Conservation (phyloP, 2,329 filamentous ascomycete genomes). For the Septoria linicola region DNA sequence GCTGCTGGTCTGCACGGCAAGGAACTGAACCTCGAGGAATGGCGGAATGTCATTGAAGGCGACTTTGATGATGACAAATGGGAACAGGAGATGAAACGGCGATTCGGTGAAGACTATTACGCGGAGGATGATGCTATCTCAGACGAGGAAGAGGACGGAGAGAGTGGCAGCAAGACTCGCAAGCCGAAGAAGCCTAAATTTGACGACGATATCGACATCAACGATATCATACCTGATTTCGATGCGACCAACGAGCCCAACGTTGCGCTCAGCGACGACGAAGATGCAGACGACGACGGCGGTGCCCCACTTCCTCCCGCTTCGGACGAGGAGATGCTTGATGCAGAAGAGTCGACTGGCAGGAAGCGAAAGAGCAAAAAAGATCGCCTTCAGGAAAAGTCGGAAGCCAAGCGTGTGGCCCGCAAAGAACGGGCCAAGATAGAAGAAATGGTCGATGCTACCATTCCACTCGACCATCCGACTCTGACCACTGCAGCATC, state of each 20-base stretch:
- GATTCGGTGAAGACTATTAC: constrained; percentile 91
- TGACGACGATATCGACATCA: constrained; percentile 98
- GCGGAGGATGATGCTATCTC: constrained; percentile 58
- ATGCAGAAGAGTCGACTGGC: constrained; percentile 45
- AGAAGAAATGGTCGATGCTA: constrained; percentile 80
- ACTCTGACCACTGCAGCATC: constrained; percentile 45
- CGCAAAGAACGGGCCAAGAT: constrained; percentile 79
- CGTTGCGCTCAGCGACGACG: constrained; percentile 58
- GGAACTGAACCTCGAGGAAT: constrained; percentile 69
- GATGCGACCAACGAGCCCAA: constrained; percentile 59
- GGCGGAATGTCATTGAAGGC: constrained; percentile 79
- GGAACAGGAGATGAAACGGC: constrained; percentile 84
- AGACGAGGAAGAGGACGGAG: constrained; percentile 41
- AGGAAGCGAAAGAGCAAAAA: constrained; percentile 40
- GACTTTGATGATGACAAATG: constrained; percentile 87
- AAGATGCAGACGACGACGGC: constrained; percentile 46
- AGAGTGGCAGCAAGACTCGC: constrained; percentile 49
- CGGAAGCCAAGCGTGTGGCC: constrained; percentile 67
- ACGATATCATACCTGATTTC: constrained; percentile 84
- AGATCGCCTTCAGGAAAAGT: constrained; percentile 44
- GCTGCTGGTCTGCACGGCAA: constrained; percentile 76
- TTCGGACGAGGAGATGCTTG: constrained; percentile 40
- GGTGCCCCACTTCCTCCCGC: constrained; percentile 26
- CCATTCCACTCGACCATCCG: constrained; percentile 71
- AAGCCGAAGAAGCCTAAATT: constrained; percentile 81